These are phyloP conservation scores for Candida bentonensis DNA, from an alignment of 805 yeast species.

Conservation along the genomic window DNA sequence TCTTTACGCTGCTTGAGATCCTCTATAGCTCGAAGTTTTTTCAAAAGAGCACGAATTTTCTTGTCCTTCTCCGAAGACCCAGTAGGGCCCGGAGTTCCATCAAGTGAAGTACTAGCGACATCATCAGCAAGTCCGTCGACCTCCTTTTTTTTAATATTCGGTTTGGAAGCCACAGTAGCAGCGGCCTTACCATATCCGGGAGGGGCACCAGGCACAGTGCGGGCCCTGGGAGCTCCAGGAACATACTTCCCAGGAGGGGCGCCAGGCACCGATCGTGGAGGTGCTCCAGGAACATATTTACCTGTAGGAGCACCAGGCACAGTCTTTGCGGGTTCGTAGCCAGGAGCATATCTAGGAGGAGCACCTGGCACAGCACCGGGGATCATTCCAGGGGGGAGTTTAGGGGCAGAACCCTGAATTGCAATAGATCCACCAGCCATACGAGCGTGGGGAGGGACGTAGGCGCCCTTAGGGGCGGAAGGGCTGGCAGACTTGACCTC, in stretches of 20 bases:
- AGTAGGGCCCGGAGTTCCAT: conserved; percentile 13
- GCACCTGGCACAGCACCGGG: conserved; percentile 2
- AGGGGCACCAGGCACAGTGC: conserved; percentile 20
- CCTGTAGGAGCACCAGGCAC: conserved; percentile 11
- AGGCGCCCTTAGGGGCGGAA: conserved; percentile 71
- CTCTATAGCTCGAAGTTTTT: conserved; percentile 93
- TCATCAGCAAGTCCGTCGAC: conserved; percentile 27
- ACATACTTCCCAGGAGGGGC: too few species aligned
- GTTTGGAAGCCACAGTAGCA: too few species aligned
- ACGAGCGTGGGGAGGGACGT: conserved; percentile 94
- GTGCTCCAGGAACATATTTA: conserved; percentile 14
- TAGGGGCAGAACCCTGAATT: conserved; percentile 9
- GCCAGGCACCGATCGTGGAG: conserved; percentile 3
- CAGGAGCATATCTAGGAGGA: not conserved
- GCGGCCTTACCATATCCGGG: conserved; percentile 8
- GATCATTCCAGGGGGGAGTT: not conserved
- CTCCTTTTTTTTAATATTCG: too few species aligned
- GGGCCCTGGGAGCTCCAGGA: conserved; percentile 11
- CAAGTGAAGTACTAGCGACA: not conserved
- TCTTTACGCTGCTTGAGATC: conserved; percentile 75
- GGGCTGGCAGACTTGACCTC: conserved; percentile 23
- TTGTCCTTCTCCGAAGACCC: conserved; percentile 56
- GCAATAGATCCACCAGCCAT: conserved; percentile 21
- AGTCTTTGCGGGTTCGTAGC: conserved; percentile 3
- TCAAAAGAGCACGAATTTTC: conserved; percentile 77